A percentile compares a stretch with the other conserved stretches of the same genome.
These are phyloP conservation scores for Leishmania gerbilli DNA, from an alignment of 208 protist species.

Conservation along the genomic window DNA sequence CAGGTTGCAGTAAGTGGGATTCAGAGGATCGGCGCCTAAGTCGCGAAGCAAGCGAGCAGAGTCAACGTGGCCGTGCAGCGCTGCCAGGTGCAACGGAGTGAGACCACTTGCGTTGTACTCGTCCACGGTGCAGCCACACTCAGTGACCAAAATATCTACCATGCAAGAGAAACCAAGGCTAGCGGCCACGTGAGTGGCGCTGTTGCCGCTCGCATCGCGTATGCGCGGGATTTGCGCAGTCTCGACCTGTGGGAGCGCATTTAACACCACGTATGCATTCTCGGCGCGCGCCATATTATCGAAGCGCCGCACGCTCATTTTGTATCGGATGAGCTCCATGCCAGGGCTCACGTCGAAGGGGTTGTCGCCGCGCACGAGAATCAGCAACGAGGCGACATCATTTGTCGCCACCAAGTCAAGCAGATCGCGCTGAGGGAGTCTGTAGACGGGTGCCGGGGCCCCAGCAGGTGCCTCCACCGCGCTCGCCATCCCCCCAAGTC, in stretches of 20 bases:
- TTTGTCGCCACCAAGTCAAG: slow-evolving; percentile 58
- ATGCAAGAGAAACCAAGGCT: slow-evolving; percentile 32
- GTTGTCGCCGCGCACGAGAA: slow-evolving; percentile 52
- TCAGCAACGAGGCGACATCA: slow-evolving; percentile 51
- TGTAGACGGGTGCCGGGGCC: slow-evolving; percentile 15
- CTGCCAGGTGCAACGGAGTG: slow-evolving; percentile 53
- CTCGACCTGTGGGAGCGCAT: slow-evolving; percentile 33
- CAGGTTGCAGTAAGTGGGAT: slow-evolving; percentile 15
- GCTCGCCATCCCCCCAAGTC: slow-evolving; percentile 2
- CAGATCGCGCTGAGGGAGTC: slow-evolving; percentile 30
- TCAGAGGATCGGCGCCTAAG: slow-evolving; percentile 28
- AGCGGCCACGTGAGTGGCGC: slow-evolving; percentile 54
- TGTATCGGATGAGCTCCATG: slow-evolving; percentile 48
- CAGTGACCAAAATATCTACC: slow-evolving; percentile 30
- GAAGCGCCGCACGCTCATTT: slow-evolving; percentile 6
- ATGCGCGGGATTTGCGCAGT: slow-evolving; percentile 20
- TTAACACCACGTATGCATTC: slow-evolving; percentile 41
- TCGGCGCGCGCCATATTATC: slow-evolving; percentile 25
- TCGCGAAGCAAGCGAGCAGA: slow-evolving; percentile 34
- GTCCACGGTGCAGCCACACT: slow-evolving; percentile 45
- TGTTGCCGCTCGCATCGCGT: slow-evolving; percentile 43
- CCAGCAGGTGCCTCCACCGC: slow-evolving; percentile 1
- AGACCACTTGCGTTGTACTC: slow-evolving; percentile 41
- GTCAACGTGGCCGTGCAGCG: slow-evolving; percentile 39
- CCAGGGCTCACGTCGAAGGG: slow-evolving; percentile 67